Percentiles rank a stretch among this genome's conserved stretches.
Conservation (phyloP, 169 alveolate species). For the Cryptosporidium sp. region DNA sequence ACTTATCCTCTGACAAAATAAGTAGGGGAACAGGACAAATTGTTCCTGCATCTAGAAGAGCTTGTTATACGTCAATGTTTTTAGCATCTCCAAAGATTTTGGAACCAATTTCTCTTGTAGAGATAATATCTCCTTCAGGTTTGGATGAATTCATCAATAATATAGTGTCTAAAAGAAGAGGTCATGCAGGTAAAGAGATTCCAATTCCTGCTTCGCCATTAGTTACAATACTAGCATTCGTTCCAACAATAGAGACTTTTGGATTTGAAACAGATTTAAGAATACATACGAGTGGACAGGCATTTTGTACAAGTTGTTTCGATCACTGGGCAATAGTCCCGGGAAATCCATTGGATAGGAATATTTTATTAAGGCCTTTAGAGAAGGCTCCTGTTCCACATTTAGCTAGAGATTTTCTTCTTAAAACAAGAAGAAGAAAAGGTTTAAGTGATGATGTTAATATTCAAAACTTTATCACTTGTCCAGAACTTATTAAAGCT, state of each 20-base stretch:
- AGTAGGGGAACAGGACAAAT: conserved; percentile 97
- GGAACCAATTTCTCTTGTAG: conserved; percentile 97
- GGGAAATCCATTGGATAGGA: conserved; percentile 99
- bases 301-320: conserved; percentile 95
- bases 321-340: conserved; percentile 97
- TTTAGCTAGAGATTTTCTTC: conserved; percentile 97
- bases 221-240: conserved; percentile 92
- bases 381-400: conserved; percentile 98
- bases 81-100: conserved; percentile 97
- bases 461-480: conserved; percentile 52
- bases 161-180: conserved; percentile 86
- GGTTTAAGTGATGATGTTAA: conserved; percentile 91
- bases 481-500: conserved; percentile 56
- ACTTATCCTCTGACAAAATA: conserved; percentile 90
- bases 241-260: conserved; percentile 99
- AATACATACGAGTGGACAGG: conserved; percentile 97
- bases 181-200: conserved; percentile 90
- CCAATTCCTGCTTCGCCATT: conserved; percentile 95
- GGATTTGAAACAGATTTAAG: conserved; percentile 99
- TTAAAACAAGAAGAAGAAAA: conserved; percentile 98
- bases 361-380: conserved; percentile 91
- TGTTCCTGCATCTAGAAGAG: conserved; percentile 96
- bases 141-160: conserved; percentile 40
- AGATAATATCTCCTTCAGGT: conserved; percentile 92
- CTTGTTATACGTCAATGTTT: conserved; percentile 97